A percentile compares a stretch with the other conserved stretches of the same genome.
phyloP scores from a whole-genome alignment of 2,329 filamentous ascomycete species.

The Aspergillus tamarii region DNA sequence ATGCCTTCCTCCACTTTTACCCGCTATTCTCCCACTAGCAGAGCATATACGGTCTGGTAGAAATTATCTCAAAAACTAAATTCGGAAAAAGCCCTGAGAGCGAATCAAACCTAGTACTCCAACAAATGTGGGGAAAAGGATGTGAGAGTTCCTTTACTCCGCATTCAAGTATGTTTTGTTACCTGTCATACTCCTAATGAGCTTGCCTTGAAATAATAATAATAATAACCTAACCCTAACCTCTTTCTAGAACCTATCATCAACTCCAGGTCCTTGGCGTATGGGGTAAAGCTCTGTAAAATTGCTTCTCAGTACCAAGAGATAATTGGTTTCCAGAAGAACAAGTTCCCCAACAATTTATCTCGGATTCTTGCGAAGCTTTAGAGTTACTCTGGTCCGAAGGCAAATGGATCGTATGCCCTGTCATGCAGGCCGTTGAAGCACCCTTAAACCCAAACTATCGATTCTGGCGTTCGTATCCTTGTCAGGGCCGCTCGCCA shows the following conservation, averaged over 20 bases:
- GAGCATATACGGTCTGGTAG: neutral
- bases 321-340: too few relatives aligned
- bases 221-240: too few relatives aligned
- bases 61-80: neutral
- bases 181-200: neutral
- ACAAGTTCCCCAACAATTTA: too few relatives aligned
- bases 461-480: too few relatives aligned
- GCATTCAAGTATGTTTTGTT: neutral
- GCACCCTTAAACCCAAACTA: too few relatives aligned
- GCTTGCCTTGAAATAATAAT: neutral
- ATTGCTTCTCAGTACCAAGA: too few relatives aligned
- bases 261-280: neutral
- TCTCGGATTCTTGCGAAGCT: too few relatives aligned
- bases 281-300: too few relatives aligned
- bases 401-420: too few relatives aligned
- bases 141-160: neutral
- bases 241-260: neutral
- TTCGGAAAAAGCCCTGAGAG: neutral
- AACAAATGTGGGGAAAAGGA: neutral
- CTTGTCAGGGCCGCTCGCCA: neutral
- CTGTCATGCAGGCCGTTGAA: too few relatives aligned
- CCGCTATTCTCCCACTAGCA: neutral
- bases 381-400: too few relatives aligned
- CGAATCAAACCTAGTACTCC: neutral
- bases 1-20: neutral